Evolutionary conservation across 768 basidiomycete species (phyloP).

Genomic region (Podaxis sp.): DNA sequence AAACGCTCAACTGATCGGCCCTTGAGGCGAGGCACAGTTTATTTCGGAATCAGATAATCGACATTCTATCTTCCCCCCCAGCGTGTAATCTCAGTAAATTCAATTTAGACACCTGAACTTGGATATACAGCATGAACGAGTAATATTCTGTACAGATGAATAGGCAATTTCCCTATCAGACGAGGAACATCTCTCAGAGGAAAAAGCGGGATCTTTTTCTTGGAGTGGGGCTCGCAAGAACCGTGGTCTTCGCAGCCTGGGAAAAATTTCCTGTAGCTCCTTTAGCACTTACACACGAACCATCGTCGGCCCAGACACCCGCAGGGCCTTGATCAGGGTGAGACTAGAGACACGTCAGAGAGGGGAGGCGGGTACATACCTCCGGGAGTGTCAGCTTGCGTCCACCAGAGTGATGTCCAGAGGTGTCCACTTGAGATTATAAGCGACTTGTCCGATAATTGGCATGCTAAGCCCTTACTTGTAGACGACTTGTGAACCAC

Average conservation of each 20-base stretch:
- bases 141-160: neutral
- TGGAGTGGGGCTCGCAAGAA: constrained; percentile 2
- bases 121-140: neutral
- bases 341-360: neutral
- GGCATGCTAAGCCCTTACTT: constrained; percentile 30
- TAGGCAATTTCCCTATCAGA: neutral
- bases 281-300: constrained; percentile 33
- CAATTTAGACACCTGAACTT: neutral
- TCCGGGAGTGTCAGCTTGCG: constrained; percentile 51
- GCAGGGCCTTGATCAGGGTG: constrained; percentile 32
- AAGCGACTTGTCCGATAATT: constrained; percentile 1
- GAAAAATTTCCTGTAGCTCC: neutral
- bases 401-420: constrained; percentile 59
- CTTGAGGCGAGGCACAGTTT: neutral
- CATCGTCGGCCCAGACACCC: constrained; percentile 55
- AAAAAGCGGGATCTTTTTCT: constrained; percentile 1
- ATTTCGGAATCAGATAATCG: neutral
- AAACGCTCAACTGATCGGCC: neutral
- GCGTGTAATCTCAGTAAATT: neutral
- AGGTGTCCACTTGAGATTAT: constrained; percentile 27
- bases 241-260: neutral
- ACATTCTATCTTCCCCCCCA: neutral
- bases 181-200: neutral
- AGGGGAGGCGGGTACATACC: constrained; percentile 23
- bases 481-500: constrained; percentile 47